phyloP scores from a whole-genome alignment of 1,139 yeast genomes.

The Dujonia santamariae region DNA sequence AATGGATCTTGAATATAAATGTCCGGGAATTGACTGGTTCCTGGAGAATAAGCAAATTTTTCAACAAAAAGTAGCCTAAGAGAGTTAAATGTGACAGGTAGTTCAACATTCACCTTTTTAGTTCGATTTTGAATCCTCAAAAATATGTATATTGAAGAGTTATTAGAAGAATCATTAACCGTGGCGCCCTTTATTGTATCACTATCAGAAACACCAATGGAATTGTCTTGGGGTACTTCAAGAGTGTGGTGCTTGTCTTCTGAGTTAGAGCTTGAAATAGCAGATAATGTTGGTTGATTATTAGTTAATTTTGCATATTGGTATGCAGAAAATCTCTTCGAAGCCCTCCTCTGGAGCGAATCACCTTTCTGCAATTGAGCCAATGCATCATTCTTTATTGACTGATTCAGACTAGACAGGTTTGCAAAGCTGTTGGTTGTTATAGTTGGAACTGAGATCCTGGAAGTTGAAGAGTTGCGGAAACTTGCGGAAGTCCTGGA shows the following conservation, averaged over 20 bases:
- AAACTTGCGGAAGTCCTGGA: neutral
- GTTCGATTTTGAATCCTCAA: slow-evolving; percentile 57
- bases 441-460: neutral
- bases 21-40: slow-evolving; percentile 71
- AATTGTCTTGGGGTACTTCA: neutral
- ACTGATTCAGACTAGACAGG: too few species aligned
- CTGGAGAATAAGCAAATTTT: slow-evolving; percentile 81
- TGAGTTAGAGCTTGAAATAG: slow-evolving; percentile 1
- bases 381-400: slow-evolving; percentile 47
- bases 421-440: too few species aligned
- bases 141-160: slow-evolving; percentile 30
- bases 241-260: neutral
- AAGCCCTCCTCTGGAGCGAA: slow-evolving; percentile 84
- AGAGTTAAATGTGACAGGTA: slow-evolving; percentile 59
- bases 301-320: slow-evolving; percentile 81
- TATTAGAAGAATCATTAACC: slow-evolving; percentile 2
- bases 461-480: neutral
- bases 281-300: slow-evolving; percentile 26
- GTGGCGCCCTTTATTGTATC: neutral
- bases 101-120: slow-evolving; percentile 54
- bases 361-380: slow-evolving; percentile 77
- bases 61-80: slow-evolving; percentile 77
- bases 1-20: slow-evolving; percentile 68
- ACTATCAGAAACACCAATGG: neutral
- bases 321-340: slow-evolving; percentile 87